A percentile compares a stretch with the other conserved stretches of the same genome.
Conservation (phyloP, 371 early-diverging fungal genomes). For the Mortierella sp. region DNA sequence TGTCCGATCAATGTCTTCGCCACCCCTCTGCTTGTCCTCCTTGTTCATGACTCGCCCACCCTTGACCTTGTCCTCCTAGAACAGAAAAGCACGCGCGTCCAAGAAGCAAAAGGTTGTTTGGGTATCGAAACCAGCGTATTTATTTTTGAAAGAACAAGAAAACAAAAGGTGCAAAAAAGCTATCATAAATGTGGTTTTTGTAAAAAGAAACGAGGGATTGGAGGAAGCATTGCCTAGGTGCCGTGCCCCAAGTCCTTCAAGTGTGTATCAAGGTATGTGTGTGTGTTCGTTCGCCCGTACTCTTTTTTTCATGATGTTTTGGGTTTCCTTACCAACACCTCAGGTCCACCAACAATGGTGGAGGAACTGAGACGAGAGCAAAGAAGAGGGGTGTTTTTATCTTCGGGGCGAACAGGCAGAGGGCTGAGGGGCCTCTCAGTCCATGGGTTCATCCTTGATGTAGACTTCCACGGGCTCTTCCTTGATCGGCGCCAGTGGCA, state of each 20-base stretch:
- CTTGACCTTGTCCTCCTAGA: no score
- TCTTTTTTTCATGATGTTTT: slow-evolving; percentile 39
- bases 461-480: slow-evolving; percentile 53
- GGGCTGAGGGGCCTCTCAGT: slow-evolving; percentile 17
- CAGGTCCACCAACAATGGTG: not conserved
- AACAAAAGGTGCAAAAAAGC: not conserved
- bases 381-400: slow-evolving; percentile 15
- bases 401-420: slow-evolving; percentile 36
- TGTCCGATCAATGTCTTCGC: no score
- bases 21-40: no score
- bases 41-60: no score
- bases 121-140: not conserved
- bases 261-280: no score
- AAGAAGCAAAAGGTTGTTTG: not conserved
- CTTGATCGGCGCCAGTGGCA: slow-evolving; percentile 42
- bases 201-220: not conserved
- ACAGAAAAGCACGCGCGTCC: not conserved
- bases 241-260: not conserved
- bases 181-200: slow-evolving; percentile 10
- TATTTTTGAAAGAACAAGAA: not conserved
- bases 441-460: slow-evolving; percentile 55
- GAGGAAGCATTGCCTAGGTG: slow-evolving; percentile 3
- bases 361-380: not conserved
- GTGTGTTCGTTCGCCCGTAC: slow-evolving; percentile 26
- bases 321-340: slow-evolving; percentile 5